Evolutionary conservation across 495 filamentous ascomycete species (phyloP).

Genomic region (Umbilicaria muhlenbergii): DNA sequence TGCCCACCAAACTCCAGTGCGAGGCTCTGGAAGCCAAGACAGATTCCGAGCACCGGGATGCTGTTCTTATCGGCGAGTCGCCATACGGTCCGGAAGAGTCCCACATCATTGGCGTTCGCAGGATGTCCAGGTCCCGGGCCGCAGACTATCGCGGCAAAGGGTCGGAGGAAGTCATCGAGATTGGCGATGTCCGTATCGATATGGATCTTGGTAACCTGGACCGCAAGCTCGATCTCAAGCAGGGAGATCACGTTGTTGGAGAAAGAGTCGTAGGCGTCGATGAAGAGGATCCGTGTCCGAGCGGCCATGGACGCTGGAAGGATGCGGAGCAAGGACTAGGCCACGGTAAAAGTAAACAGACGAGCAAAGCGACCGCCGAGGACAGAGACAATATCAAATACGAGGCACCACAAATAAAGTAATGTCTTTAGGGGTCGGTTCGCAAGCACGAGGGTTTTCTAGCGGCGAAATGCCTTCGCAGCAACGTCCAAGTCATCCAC

Average conservation of each 20-base stretch:
- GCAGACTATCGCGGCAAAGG: conserved; percentile 63
- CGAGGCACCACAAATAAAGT: too few species aligned
- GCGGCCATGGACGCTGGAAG: too few species aligned
- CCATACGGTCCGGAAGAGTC: conserved; percentile 67
- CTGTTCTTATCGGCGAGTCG: conserved; percentile 35
- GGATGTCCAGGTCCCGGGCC: conserved; percentile 69
- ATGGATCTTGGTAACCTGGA: conserved; percentile 36
- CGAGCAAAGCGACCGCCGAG: too few species aligned
- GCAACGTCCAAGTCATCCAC: too few species aligned
- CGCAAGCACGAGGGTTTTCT: too few species aligned
- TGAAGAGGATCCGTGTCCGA: conserved; percentile 62
- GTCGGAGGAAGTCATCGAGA: conserved; percentile 33
- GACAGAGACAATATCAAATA: too few species aligned
- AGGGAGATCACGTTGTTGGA: conserved; percentile 81
- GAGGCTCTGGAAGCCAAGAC: conserved; percentile 82
- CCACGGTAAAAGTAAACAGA: too few species aligned
- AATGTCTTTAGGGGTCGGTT: too few species aligned
- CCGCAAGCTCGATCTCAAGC: conserved; percentile 22
- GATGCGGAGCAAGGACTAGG: too few species aligned
- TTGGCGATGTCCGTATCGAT: conserved; percentile 39
- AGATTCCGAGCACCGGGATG: conserved; percentile 75
- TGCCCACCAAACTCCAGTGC: conserved; percentile 47
- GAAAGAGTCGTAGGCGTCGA: conserved; percentile 95
- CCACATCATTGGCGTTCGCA: conserved; percentile 52
- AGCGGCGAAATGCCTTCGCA: too few species aligned